phyloP scores from a whole-genome alignment of 495 filamentous ascomycete species.

The Neurospora sp. region DNA sequence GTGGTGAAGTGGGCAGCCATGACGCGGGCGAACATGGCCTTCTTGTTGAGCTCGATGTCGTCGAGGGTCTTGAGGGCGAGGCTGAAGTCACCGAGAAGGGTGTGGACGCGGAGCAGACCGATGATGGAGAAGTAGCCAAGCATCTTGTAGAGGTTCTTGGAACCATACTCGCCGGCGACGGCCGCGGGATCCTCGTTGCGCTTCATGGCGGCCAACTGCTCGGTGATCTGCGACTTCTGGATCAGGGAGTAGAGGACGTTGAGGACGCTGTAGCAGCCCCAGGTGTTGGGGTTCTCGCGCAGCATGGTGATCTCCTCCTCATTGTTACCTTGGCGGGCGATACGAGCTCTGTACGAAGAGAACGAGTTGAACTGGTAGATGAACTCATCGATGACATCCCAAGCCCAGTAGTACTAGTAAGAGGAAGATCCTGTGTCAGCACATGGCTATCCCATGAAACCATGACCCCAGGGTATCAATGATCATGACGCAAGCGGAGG shows the following conservation, averaged over 20 bases:
- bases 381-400: slow-evolving; percentile 99
- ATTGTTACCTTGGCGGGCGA: slow-evolving; percentile 75
- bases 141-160: slow-evolving; percentile 90
- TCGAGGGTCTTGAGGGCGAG: slow-evolving; percentile 97
- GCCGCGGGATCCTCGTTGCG: slow-evolving; percentile 75
- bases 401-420: slow-evolving; percentile 91
- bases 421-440: not conserved
- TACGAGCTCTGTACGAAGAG: slow-evolving; percentile 85
- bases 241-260: slow-evolving; percentile 99
- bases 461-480: not conserved
- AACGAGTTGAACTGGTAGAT: slow-evolving; percentile 99
- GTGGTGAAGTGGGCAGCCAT: slow-evolving; percentile 99
- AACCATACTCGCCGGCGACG: slow-evolving; percentile 90
- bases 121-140: slow-evolving; percentile 99
- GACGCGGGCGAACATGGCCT: slow-evolving; percentile 98
- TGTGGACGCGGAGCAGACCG: slow-evolving; percentile 91
- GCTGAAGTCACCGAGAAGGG: slow-evolving; percentile 93
- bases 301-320: slow-evolving; percentile 85
- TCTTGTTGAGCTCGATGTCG: slow-evolving; percentile 99
- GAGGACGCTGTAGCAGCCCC: slow-evolving; percentile 98
- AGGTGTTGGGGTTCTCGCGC: slow-evolving; percentile 93
- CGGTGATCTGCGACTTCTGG: slow-evolving; percentile 92
- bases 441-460: not conserved
- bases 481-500: not conserved
- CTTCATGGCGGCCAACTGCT: slow-evolving; percentile 92